These are phyloP conservation scores for Penicillium sumatraense DNA, from an alignment of 2,329 filamentous ascomycete genomes.

Conservation along the genomic window DNA sequence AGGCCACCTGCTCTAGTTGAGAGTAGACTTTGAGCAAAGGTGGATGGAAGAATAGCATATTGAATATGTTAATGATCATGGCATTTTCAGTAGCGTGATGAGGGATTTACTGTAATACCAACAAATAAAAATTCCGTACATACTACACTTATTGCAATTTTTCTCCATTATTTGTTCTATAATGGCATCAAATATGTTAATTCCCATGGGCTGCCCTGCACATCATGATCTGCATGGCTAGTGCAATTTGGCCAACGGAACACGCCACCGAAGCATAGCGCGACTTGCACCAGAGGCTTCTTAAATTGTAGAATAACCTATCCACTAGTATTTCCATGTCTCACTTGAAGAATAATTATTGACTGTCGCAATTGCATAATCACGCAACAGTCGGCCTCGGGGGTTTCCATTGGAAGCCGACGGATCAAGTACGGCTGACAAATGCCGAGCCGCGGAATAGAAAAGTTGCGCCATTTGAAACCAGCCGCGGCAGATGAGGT, in stretches of 20 bases:
- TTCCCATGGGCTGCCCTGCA: too few species aligned
- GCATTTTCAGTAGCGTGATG: not conserved
- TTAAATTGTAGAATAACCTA: too few species aligned
- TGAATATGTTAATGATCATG: not conserved
- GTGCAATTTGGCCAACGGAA: too few species aligned
- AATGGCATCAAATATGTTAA: too few species aligned
- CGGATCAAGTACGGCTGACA: not conserved
- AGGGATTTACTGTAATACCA: not conserved
- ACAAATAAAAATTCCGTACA: too few species aligned
- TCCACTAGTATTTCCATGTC: too few species aligned
- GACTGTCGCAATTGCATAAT: not conserved
- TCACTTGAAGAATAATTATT: too few species aligned
- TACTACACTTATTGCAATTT: too few species aligned
- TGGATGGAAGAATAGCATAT: not conserved
- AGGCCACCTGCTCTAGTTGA: not conserved
- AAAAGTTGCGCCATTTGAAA: not conserved
- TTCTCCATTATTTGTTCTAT: too few species aligned
- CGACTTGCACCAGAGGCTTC: too few species aligned
- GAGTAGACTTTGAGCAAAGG: slow-evolving; percentile 3
- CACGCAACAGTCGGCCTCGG: not conserved
- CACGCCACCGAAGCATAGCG: too few species aligned
- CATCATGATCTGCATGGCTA: too few species aligned
- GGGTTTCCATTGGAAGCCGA: not conserved
- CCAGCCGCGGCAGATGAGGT: not conserved
- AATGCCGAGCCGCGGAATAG: not conserved